Base-by-base conservation (phyloP, 78 protist species). In the Isochrysis galbana region DNA sequence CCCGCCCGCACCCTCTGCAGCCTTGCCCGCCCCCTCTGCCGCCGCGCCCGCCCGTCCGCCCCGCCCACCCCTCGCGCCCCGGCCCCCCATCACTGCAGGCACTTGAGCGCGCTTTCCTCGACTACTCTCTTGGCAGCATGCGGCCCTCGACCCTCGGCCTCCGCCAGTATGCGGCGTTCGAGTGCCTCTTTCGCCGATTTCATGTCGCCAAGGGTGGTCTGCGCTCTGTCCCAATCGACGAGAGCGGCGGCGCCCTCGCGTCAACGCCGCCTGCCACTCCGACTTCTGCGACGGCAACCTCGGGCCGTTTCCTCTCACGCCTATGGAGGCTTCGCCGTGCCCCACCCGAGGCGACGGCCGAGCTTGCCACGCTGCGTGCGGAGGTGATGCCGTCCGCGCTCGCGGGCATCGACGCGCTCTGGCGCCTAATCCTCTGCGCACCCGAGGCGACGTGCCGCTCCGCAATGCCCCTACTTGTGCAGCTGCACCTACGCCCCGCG, bases 381-480 rank as follows among this genome's bases (percentile, higher is more conserved):
- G 84, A 77, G 46, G 46, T 19, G 84, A 0, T 23, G 47, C 84
- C 84, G 25, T 77, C 84, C 34, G 22, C 84, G 47, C 46, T 77
- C 47, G 2, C 2, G 32, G 84, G 84, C 47, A 39, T 39, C 32
- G 34, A 77, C 34, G 34, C 5, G 45, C 46, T 77, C 4, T 77
- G 84, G 84, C 84, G 5, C 47, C 17, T 32, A 3, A 14, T 77
- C 47, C 29, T n/a, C 34, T 39, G 84, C n/a, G 84, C 84, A 1
- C 84, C 84, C 3, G 84, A 77, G 26, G 47, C 3, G 26, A 77
- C 84, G 3, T 22, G 34, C 25, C 25, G 46, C 25, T 1, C 23
- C 17, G 84, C 84, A 46, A 1, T 77, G 84, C 84, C 84, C 34
- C 46, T 77, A 32, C 84, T 77, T 46, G 84, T 77, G 46, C 84